Percentiles rank a stretch among this genome's conserved stretches.
phyloP scores from a whole-genome alignment of 306 rosid species.

The Cicer cuneatum region DNA sequence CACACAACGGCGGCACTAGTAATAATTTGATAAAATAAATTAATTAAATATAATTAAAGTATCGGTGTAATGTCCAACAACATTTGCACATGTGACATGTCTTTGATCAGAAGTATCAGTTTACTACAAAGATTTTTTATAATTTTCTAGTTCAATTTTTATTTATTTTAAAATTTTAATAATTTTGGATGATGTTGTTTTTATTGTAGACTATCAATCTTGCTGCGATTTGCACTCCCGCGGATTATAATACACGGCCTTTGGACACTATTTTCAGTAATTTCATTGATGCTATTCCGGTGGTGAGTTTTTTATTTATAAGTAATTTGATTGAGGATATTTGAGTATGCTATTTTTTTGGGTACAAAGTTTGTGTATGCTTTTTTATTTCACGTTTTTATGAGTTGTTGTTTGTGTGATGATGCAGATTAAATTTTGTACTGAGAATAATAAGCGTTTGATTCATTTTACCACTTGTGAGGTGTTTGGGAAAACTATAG shows the following conservation, averaged over 20 bases:
- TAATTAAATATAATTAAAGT: too few relatives aligned
- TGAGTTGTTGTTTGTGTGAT: not conserved
- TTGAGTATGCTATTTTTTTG: not conserved
- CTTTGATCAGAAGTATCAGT: too few relatives aligned
- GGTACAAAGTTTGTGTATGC: not conserved
- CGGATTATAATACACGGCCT: slow-evolving; percentile 85
- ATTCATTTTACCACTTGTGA: slow-evolving; percentile 93
- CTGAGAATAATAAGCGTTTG: slow-evolving; percentile 73
- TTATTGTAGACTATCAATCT: slow-evolving; percentile 72
- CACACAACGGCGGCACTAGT: too few relatives aligned
- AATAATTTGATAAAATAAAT: too few relatives aligned
- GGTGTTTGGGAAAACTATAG: slow-evolving; percentile 85
- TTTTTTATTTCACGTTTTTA: not conserved
- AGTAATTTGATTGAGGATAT: not conserved
- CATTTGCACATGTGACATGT: too few relatives aligned
- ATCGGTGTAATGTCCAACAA: too few relatives aligned
- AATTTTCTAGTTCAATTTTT: not conserved
- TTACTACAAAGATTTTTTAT: not conserved
- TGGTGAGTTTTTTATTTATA: slow-evolving; percentile 54
- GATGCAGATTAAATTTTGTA: slow-evolving; percentile 72
- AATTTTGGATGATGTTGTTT: not conserved
- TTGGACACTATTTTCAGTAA: slow-evolving; percentile 84
- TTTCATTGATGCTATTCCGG: slow-evolving; percentile 85
- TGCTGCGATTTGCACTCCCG: slow-evolving; percentile 90
- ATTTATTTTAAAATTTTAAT: not conserved